Evolutionary conservation across 306 rosid genomes (phyloP).

Genomic region (Malus orientalis): DNA sequence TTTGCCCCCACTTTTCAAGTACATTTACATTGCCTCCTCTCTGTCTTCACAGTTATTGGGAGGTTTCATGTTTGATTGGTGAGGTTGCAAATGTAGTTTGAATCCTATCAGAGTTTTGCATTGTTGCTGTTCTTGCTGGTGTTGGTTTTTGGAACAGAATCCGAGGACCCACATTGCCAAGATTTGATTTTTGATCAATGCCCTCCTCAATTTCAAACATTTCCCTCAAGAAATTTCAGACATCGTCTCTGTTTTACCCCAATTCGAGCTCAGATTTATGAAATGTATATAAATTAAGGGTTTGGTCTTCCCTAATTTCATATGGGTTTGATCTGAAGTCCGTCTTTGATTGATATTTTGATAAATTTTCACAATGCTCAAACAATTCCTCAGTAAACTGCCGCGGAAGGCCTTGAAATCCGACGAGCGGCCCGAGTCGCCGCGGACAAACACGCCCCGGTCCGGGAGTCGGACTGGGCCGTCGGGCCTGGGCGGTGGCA

Average conservation of each 20-base stretch:
- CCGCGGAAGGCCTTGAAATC: conserved; percentile 65
- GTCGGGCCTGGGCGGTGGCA: conserved; percentile 23
- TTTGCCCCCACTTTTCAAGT: background rate
- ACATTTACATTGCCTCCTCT: background rate
- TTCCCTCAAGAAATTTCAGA: conserved; percentile 23
- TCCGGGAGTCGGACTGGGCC: conserved; percentile 33
- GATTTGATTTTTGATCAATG: conserved; percentile 36
- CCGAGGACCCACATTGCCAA: conserved; percentile 16
- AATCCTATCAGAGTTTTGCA: background rate
- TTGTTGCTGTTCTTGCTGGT: background rate
- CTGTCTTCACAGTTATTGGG: background rate
- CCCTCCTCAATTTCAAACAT: conserved; percentile 27
- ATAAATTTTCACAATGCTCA: conserved; percentile 47
- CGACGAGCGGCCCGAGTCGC: conserved; percentile 54
- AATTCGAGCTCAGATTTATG: conserved; percentile 22
- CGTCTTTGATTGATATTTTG: conserved; percentile 11
- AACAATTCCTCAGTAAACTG: conserved; percentile 78
- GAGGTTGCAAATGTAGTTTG: background rate
- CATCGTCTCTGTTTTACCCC: conserved; percentile 6
- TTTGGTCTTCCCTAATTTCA: background rate
- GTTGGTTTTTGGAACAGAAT: background rate
- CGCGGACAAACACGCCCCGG: conserved; percentile 33
- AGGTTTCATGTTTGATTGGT: conserved; percentile 7
- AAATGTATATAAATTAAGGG: conserved; percentile 53
- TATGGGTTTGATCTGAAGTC: conserved; percentile 44